Base-by-base conservation (phyloP, 257 asterid genomes). In the Verbena officinalis region DNA sequence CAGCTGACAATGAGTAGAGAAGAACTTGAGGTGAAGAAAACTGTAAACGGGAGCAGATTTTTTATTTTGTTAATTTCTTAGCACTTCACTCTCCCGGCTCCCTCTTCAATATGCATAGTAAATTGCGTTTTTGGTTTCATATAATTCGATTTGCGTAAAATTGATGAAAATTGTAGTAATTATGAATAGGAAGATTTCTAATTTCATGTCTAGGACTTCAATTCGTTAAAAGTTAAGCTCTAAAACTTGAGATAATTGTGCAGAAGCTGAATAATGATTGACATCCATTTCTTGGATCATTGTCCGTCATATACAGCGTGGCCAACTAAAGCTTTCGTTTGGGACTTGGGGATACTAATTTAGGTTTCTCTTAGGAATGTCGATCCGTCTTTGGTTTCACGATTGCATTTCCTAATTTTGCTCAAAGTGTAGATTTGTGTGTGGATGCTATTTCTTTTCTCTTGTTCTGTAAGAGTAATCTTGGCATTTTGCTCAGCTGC, bases 231-330 rank as follows among this genome's bases (percentile, higher is more conserved):
- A 10, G 6, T 43, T 7, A 17, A 43, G 12, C 23, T 43, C 48
- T 8, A 55, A 55, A 43, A 10, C 33, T 56, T 55, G 64, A 53
- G 44, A 44, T n/a, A 42, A 51, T 40, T 15, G 30, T n/a, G n/a
- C n/a, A n/a, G n/a, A n/a, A n/a, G n/a, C n/a, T n/a, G n/a, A n/a
- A n/a, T n/a, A n/a, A n/a, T n/a, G n/a, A n/a, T n/a, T n/a, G n/a
- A n/a, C n/a, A n/a, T n/a, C n/a, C n/a, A n/a, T n/a, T n/a, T n/a
- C n/a, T n/a, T n/a, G n/a, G n/a, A n/a, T n/a, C n/a, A n/a, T n/a
- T n/a, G n/a, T n/a, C n/a, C n/a, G n/a, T 27, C 2, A 6, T 16
- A 52, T 36, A 20, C 30, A 27, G 52, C 49, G 30, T 40, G 12
- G 38, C 31, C 0, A 13, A 16, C 50, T 12, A 19, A 48, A n/a